Evolutionary conservation across 345 rosid species (phyloP), one percentile per base, ranked within the genome.

Genomic region (Cardamine resedifolia): DNA sequence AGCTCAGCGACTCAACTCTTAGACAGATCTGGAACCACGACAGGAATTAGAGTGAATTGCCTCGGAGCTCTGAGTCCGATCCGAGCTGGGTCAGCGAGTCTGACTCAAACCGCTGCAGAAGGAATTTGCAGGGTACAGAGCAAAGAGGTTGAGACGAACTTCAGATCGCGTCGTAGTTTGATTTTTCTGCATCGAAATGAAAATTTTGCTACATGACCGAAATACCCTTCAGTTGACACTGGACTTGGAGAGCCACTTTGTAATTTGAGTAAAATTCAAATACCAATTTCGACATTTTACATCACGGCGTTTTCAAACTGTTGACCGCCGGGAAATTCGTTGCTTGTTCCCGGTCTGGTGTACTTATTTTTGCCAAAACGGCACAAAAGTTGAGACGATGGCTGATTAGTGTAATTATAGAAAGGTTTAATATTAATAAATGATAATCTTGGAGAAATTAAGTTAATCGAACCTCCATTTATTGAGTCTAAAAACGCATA

Each of bases 1-100:
- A 83, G 79, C 70, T 81, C 82, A 58, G 53, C 33, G 51, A 77
- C 58, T 64, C 78, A 80, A 82, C 36, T 38, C 83, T 80, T 79
- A 41, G 48, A 81, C 78, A 73, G 81, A 78, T 78, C 77, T 78
- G 63, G 41, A 45, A 55, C 28, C 15, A 59, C 56, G 49, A 57
- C 43, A 49, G 38, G 10, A 8, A 43, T 15, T 12, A 64, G 6
- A 47, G 10, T 10, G 39, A 64, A 48, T 43, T 34, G 36, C 18
- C 55, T 57, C 66, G 60, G 71, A 70, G 79, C 58, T 63, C 41
- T 23, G 34, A 19, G 70, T 44, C 71, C 61, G 76, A 77, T 63
- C 77, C 70, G 77, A 50, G 77, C 39, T 66, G 43, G 44, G 11
- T 76, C 75, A 63, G 19, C 59, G 65, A 77, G 67, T 77, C 72